Evolutionary conservation across 2,329 filamentous ascomycete genomes (phyloP).

Genomic region (Didymella pomorum): DNA sequence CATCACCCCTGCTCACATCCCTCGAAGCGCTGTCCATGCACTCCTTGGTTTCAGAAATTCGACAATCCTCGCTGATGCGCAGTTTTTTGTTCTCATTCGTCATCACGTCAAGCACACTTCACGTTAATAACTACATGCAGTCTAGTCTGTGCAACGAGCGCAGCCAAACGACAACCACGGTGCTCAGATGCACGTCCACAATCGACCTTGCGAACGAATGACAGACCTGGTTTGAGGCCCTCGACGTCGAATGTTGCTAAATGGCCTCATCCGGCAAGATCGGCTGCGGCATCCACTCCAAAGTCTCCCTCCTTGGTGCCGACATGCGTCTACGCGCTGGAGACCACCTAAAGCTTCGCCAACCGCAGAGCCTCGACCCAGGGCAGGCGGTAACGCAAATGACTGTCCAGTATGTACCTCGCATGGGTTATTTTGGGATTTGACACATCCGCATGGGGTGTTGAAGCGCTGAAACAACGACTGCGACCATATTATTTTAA

Average conservation of each 20-base stretch:
- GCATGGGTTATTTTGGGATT: slow-evolving; percentile 30
- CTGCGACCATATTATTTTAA: slow-evolving; percentile 47
- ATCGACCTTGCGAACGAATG: slow-evolving; percentile 13
- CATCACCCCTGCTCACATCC: slow-evolving; percentile 6
- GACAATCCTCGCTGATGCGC: background rate
- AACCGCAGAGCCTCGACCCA: slow-evolving; percentile 13
- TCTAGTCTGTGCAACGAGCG: slow-evolving; percentile 10
- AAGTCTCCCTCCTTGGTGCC: slow-evolving; percentile 7
- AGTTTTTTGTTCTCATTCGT: slow-evolving; percentile 1
- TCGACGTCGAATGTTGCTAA: background rate
- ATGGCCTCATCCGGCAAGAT: slow-evolving; percentile 11
- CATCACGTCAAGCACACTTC: background rate
- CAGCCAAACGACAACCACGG: slow-evolving; percentile 29
- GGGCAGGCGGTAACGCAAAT: slow-evolving; percentile 36
- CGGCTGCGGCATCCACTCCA: slow-evolving; percentile 6
- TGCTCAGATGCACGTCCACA: slow-evolving; percentile 28
- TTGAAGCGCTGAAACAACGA: slow-evolving; percentile 38
- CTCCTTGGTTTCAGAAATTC: slow-evolving; percentile 13
- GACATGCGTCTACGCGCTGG: slow-evolving; percentile 41
- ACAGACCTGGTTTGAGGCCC: background rate
- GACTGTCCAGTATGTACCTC: slow-evolving; percentile 23
- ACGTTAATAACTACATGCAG: background rate
- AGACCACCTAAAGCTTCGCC: slow-evolving; percentile 16
- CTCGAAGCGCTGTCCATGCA: slow-evolving; percentile 22
- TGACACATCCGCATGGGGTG: slow-evolving; percentile 15